Evolutionary conservation across 805 yeast genomes (phyloP), one percentile per base, ranked within the genome.

Genomic region (Jamesozyma spencerorum): DNA sequence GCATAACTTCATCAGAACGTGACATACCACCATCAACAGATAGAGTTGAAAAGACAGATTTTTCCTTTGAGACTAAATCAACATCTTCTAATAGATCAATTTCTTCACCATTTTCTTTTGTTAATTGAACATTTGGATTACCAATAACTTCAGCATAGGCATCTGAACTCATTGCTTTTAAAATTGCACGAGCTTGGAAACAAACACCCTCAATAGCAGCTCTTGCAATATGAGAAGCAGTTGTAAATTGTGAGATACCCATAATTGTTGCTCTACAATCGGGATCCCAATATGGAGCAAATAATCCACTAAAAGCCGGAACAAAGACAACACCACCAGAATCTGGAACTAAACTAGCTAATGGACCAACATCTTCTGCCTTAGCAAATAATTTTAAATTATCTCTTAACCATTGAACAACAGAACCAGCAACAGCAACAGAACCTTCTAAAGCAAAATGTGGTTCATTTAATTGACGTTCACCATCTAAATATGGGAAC

Each of bases 11-110:
- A 55, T 81, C 81, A 15, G 95, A 85, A 52, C 83, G 77, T 18
- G 95, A 82, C 92, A 88, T 82, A 50, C 97, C 97, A 41, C 97
- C 97, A 59, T 88, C 97, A 18, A 88, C 95, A 26, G 85, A 81
- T 44, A 82, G 65, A 13, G 70, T 56, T 3, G 76, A 68, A 48
- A 79, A 67, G 33, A 79, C 60, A 49, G 75, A 61, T 58, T 69
- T 72, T 52, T 67, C 72, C 48, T 64, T 60, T 13, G 64, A 22
- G 18, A 56, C 6, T 18, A 29, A n/a, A 29, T 37, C 39, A 11
- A 18, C 31, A 15, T 34, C 35, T 38, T 45, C 48, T 31, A 45
- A 33, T 34, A 45, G 32, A 42, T 45, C 49, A 24, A 42, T 38
- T 8, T 42, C 40, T 18, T 33, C 27, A 19, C 18, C 36, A 24